Evolutionary conservation across 2,329 filamentous ascomycete species (phyloP).

Genomic region (Colletotrichum sp.): DNA sequence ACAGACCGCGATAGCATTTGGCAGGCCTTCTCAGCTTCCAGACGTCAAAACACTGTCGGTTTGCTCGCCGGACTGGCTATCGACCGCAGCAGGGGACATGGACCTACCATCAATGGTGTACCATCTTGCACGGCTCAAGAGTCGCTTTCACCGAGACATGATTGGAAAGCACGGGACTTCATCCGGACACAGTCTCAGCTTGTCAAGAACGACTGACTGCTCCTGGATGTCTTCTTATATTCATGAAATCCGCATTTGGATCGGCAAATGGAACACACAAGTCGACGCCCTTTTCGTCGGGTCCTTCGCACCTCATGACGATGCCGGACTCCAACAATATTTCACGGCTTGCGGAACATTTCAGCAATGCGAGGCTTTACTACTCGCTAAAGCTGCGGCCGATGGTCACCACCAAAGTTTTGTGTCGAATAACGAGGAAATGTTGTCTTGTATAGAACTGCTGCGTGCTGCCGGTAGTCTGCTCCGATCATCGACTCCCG

Average conservation of each 20-base stretch:
- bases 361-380: background rate
- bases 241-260: background rate
- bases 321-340: background rate
- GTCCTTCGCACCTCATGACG: background rate
- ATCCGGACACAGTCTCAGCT: background rate
- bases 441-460: background rate
- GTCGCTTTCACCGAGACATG: background rate
- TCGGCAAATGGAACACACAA: background rate
- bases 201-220: background rate
- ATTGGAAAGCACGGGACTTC: background rate
- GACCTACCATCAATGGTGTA: background rate
- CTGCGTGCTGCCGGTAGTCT: background rate
- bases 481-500: background rate
- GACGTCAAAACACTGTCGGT: background rate
- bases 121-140: background rate
- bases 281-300: background rate
- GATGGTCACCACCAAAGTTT: background rate
- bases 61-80: background rate
- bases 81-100: background rate
- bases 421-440: background rate
- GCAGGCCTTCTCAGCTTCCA: background rate
- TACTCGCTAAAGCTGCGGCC: background rate
- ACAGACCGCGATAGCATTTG: background rate
- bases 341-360: background rate
- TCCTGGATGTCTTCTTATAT: background rate